Evolutionary conservation across 805 yeast genomes (phyloP), one percentile per base, ranked within the genome.

Genomic region (Wickerhamomyces bisporus): DNA sequence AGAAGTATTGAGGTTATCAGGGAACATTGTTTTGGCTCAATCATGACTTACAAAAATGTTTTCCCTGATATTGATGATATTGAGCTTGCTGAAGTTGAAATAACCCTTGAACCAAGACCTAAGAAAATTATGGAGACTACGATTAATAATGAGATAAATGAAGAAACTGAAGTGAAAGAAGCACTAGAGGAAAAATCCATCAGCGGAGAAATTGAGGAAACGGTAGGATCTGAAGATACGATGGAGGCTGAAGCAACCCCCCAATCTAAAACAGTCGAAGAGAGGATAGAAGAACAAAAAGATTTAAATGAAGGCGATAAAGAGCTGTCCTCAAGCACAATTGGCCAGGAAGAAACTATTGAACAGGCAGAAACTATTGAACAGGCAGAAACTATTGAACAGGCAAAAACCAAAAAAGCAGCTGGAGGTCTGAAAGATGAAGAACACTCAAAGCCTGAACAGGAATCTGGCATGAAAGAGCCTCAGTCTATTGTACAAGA

Each of bases 1-100:
- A 68, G 95, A 46, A 81, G 77, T 48, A 72, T 91, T 27, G 98
- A 93, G 57, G 77, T 86, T 4, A 77, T 86, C 41, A 71, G 98
- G 55, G 97, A 89, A 56, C 83, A 77, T 49, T 77, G 86, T 14
- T 84, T 81, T 58, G 82, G 81, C 20, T 78, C 93, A 0, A 66
- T 86, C 3, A 73, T 83, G 39, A 75, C 81, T 2, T 82, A 71
- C 56, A 72, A 71, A 41, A 75, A 86, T 5, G 73, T 84, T 1
- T 84, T 86, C 53, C 70, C 73, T 5, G 62, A 55, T 28, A 60
- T 57, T 9, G 50, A 53, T n/a, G 57, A 45, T 10, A 33, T 33
- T 8, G 53, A 49, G 24, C n/a, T 53, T 13, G 50, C 48, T 23
- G 33, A 38, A 3, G 52, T 53, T 26, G 37, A 33, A 4, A 42